phyloP scores from a whole-genome alignment of 225 moss, liverwort and hornwort species.

The Asterella californica region DNA sequence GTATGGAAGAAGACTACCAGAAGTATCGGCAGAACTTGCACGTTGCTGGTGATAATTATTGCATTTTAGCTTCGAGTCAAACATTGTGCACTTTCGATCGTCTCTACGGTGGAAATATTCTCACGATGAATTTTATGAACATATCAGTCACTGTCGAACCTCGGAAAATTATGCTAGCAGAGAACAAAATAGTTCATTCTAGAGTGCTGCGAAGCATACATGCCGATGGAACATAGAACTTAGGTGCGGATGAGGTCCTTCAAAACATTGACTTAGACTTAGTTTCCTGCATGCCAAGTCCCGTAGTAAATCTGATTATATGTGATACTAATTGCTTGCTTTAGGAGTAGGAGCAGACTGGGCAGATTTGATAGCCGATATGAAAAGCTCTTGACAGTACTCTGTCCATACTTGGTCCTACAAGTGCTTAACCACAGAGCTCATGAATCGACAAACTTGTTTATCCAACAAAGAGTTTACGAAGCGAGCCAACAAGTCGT shows the following conservation, averaged over 20 bases:
- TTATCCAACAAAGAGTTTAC: constrained; percentile 49
- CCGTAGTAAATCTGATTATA: not conserved
- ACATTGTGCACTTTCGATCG: not conserved
- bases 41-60: too few species aligned
- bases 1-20: too few species aligned
- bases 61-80: too few species aligned
- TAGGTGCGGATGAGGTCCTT: constrained; percentile 40
- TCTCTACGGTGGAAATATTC: too few species aligned
- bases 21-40: too few species aligned
- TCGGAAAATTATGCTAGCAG: too few species aligned
- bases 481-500: constrained; percentile 59
- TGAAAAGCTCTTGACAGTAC: constrained; percentile 17
- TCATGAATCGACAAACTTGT: constrained; percentile 44
- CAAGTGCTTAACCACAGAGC: constrained; percentile 43
- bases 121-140: not conserved
- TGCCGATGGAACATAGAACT: constrained; percentile 27
- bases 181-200: too few species aligned
- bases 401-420: constrained; percentile 6
- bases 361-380: constrained; percentile 50
- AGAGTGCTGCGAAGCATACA: constrained; percentile 13
- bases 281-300: constrained; percentile 49
- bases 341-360: constrained; percentile 56
- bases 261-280: too few species aligned
- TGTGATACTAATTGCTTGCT: too few species aligned
- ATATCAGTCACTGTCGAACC: too few species aligned